These are phyloP conservation scores for Ettlia oleoabundans DNA, from an alignment of 139 green algal species.

Conservation along the genomic window DNA sequence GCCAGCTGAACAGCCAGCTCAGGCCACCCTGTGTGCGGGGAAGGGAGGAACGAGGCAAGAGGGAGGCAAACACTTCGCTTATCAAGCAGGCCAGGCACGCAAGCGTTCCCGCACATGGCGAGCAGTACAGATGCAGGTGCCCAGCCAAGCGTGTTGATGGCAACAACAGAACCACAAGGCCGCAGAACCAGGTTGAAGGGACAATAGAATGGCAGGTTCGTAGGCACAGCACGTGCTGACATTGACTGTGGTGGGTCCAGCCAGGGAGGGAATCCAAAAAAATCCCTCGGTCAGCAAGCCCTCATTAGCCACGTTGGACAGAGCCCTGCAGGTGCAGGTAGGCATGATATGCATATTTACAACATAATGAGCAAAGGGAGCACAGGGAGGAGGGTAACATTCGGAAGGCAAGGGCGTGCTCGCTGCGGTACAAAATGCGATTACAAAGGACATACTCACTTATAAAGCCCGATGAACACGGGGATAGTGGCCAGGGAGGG, in stretches of 20 bases:
- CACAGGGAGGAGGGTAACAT: no score
- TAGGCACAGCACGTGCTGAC: no score
- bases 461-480: constrained; percentile 96
- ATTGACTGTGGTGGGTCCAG: constrained; percentile 74
- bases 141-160: no score
- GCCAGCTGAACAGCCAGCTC: constrained; percentile 78
- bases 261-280: constrained; percentile 95
- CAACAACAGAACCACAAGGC: no score
- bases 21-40: constrained; percentile 69
- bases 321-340: constrained; percentile 55
- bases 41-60: neutral
- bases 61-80: neutral
- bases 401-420: no score
- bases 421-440: no score
- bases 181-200: no score
- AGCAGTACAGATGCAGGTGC: no score
- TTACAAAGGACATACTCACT: constrained; percentile 38
- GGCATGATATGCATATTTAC: no score
- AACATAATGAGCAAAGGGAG: no score
- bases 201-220: no score
- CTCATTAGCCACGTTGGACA: constrained; percentile 90
- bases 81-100: neutral
- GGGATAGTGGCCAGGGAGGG: constrained; percentile 93
- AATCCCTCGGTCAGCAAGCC: constrained; percentile 89
- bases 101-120: no score